Evolutionary conservation across 2,329 filamentous ascomycete genomes (phyloP).

Genomic region (Aspergillus hiratsukae): DNA sequence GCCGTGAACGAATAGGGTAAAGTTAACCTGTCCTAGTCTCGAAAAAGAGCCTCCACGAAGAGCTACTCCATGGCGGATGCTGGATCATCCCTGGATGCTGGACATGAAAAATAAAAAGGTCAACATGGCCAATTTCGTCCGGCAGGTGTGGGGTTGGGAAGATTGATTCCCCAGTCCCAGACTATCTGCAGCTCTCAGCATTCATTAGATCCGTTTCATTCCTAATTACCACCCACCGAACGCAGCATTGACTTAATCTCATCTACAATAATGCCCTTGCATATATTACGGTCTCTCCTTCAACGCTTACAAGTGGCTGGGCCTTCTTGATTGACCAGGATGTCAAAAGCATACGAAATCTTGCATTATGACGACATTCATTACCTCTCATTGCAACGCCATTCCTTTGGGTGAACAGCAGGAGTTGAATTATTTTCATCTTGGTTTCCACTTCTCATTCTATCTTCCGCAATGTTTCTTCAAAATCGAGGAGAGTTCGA

Average conservation of each 20-base stretch:
- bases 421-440: conserved; percentile 16
- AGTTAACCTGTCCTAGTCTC: conserved; percentile 54
- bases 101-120: conserved; percentile 96
- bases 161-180: conserved; percentile 41
- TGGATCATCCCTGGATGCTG: conserved; percentile 97
- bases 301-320: conserved; percentile 23
- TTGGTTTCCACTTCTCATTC: conserved; percentile 10
- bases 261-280: conserved; percentile 15
- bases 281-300: conserved; percentile 19
- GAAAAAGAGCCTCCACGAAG: conserved; percentile 86
- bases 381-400: conserved; percentile 17
- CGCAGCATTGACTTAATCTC: conserved; percentile 4
- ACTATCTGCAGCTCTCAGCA: conserved; percentile 8
- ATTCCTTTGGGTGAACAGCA: conserved; percentile 15
- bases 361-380: conserved; percentile 21
- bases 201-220: conserved; percentile 4
- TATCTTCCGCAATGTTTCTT: conserved; percentile 5
- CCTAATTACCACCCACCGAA: neutral
- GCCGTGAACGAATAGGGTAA: neutral
- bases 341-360: conserved; percentile 25
- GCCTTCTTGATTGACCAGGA: conserved; percentile 23
- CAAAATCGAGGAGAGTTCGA: neutral
- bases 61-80: conserved; percentile 96
- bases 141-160: conserved; percentile 96
- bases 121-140: conserved; percentile 92